Conservation (phyloP, 768 basidiomycete species). For the Leucocoprinus sp. region DNA sequence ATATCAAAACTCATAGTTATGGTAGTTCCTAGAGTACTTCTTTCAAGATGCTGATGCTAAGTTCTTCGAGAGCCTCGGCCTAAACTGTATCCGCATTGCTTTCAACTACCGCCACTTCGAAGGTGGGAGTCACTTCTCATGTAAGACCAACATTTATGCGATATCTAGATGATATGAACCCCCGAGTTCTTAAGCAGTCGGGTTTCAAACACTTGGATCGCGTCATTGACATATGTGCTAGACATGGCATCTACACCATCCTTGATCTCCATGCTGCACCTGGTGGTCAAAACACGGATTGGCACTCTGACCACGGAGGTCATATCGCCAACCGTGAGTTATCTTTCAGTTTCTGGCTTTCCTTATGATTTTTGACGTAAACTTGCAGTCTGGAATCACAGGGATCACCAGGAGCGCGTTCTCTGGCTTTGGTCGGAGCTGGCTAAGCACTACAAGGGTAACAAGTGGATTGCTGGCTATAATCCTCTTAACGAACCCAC, state of each 20-base stretch:
- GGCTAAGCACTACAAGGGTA: slow-evolving; percentile 65
- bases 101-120: slow-evolving; percentile 73
- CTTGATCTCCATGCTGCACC: slow-evolving; percentile 75
- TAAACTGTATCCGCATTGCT: slow-evolving; percentile 72
- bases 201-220: slow-evolving; percentile 84
- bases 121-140: slow-evolving; percentile 21
- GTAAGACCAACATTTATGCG: not conserved
- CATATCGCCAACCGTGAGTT: slow-evolving; percentile 53
- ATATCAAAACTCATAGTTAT: not conserved
- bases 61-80: slow-evolving; percentile 69
- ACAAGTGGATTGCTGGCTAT: slow-evolving; percentile 82
- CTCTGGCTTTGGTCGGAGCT: slow-evolving; percentile 74
- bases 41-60: slow-evolving; percentile 66
- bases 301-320: slow-evolving; percentile 70
- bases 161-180: slow-evolving; percentile 59
- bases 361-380: not conserved
- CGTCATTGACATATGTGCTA: slow-evolving; percentile 56
- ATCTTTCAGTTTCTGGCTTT: not conserved
- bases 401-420: slow-evolving; percentile 74
- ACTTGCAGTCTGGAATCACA: slow-evolving; percentile 64
- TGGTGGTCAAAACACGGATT: slow-evolving; percentile 69
- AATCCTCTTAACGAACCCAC: slow-evolving; percentile 83
- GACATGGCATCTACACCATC: slow-evolving; percentile 72
- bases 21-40: slow-evolving; percentile 73
- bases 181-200: slow-evolving; percentile 63